Conservation (phyloP, 2,329 filamentous ascomycete species). For the Aspergillus flavus region DNA sequence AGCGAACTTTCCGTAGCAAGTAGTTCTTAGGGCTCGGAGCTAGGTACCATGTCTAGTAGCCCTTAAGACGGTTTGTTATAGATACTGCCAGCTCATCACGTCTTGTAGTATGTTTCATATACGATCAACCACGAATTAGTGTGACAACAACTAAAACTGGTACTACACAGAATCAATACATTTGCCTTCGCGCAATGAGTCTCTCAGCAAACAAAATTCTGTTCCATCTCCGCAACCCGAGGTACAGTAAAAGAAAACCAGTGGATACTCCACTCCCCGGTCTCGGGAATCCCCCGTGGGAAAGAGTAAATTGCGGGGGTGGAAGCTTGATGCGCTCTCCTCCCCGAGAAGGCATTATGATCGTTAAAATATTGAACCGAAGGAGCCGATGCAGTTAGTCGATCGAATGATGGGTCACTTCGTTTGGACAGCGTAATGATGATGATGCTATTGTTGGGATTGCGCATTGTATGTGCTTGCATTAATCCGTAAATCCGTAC, state of each 20-base stretch:
- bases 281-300: neutral
- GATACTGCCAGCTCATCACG: neutral
- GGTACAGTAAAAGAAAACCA: neutral
- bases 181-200: neutral
- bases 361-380: neutral
- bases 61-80: neutral
- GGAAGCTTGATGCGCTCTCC: neutral
- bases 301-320: neutral
- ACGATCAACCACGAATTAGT: neutral
- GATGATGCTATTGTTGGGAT: no score
- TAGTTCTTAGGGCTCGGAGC: neutral
- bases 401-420: neutral
- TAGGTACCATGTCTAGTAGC: neutral
- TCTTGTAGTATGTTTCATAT: neutral
- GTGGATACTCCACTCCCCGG: neutral
- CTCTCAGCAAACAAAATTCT: neutral
- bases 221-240: neutral
- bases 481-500: neutral
- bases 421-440: neutral
- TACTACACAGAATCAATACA: neutral
- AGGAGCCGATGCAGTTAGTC: neutral
- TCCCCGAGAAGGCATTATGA: neutral
- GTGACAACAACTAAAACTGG: neutral
- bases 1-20: neutral
- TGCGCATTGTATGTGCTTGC: neutral